phyloP scores from a whole-genome alignment of 2,329 filamentous ascomycete species.

The Pseudogymnoascus sp. region DNA sequence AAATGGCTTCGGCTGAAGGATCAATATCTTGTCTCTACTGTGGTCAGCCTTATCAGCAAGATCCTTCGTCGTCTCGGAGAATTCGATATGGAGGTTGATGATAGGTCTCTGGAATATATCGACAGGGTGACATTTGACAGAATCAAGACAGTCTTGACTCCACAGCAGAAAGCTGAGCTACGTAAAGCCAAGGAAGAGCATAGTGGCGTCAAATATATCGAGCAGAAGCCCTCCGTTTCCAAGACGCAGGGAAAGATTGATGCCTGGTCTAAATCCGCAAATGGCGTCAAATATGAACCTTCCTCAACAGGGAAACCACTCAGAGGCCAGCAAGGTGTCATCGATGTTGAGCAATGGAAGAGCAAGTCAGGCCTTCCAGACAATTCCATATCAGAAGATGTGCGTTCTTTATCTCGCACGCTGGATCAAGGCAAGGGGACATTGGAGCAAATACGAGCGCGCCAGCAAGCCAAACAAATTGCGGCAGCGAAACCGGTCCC shows the following conservation, averaged over 20 bases:
- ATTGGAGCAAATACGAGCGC: conserved; percentile 13
- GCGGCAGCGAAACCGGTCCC: conserved; percentile 24
- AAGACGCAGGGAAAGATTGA: conserved; percentile 58
- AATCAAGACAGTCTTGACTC: conserved; percentile 71
- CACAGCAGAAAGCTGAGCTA: conserved; percentile 79
- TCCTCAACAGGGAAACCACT: conserved; percentile 9
- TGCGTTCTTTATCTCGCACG: conserved; percentile 10
- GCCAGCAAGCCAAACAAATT: conserved; percentile 21
- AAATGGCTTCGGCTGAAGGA: conserved; percentile 90
- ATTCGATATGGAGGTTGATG: conserved; percentile 64
- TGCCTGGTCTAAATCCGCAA: conserved; percentile 51
- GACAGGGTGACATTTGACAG: conserved; percentile 48
- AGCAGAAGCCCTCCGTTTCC: conserved; percentile 36
- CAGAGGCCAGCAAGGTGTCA: conserved; percentile 9
- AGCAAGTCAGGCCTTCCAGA: not conserved
- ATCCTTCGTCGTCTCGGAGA: conserved; percentile 76
- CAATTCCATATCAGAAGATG: conserved; percentile 9
- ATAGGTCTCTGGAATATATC: conserved; percentile 54
- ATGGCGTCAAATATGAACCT: conserved; percentile 29
- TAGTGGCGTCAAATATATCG: conserved; percentile 44
- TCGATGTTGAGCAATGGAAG: conserved; percentile 12
- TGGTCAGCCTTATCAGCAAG: conserved; percentile 77
- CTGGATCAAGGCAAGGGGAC: conserved; percentile 11
- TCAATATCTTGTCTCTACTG: conserved; percentile 72
- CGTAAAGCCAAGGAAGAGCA: conserved; percentile 56